phyloP scores from a whole-genome alignment of 2,329 filamentous ascomycete genomes.

The Alternaria sp. region DNA sequence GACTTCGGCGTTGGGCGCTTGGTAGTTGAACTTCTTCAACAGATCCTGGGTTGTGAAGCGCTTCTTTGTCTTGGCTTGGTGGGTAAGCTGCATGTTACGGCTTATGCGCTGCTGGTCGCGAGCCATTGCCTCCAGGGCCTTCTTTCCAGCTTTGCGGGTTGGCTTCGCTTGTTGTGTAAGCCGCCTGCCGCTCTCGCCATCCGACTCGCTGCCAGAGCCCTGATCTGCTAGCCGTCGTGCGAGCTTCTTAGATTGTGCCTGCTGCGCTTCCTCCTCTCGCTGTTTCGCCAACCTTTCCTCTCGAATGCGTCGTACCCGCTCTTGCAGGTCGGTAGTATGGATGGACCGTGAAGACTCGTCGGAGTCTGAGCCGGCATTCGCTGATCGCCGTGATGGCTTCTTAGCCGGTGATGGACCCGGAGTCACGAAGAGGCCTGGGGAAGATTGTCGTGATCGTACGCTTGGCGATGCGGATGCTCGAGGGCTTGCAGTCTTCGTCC shows the following conservation, averaged over 20 bases:
- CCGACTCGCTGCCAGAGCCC: slow-evolving; percentile 61
- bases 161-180: slow-evolving; percentile 74
- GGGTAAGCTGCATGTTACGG: slow-evolving; percentile 87
- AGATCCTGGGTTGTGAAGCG: slow-evolving; percentile 84
- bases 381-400: slow-evolving; percentile 33
- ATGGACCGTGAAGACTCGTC: slow-evolving; percentile 51
- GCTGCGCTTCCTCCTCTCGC: slow-evolving; percentile 53
- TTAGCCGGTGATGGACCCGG: slow-evolving; percentile 49
- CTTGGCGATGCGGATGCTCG: slow-evolving; percentile 23
- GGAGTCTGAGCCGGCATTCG: slow-evolving; percentile 51
- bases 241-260: slow-evolving; percentile 49
- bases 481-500: slow-evolving; percentile 20
- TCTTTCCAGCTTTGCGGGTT: slow-evolving; percentile 88
- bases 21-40: slow-evolving; percentile 83
- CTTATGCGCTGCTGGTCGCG: slow-evolving; percentile 91
- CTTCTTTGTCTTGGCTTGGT: slow-evolving; percentile 86
- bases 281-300: slow-evolving; percentile 73
- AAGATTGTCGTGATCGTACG: slow-evolving; percentile 45
- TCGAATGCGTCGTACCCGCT: slow-evolving; percentile 75
- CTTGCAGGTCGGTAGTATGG: slow-evolving; percentile 69
- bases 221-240: slow-evolving; percentile 39
- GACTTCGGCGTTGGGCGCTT: slow-evolving; percentile 41
- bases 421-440: slow-evolving; percentile 65
- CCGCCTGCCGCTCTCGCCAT: slow-evolving; percentile 58
- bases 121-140: slow-evolving; percentile 92